phyloP scores from a whole-genome alignment of 352 stramenopile genomes.

The Phytophthora pluvialis region DNA sequence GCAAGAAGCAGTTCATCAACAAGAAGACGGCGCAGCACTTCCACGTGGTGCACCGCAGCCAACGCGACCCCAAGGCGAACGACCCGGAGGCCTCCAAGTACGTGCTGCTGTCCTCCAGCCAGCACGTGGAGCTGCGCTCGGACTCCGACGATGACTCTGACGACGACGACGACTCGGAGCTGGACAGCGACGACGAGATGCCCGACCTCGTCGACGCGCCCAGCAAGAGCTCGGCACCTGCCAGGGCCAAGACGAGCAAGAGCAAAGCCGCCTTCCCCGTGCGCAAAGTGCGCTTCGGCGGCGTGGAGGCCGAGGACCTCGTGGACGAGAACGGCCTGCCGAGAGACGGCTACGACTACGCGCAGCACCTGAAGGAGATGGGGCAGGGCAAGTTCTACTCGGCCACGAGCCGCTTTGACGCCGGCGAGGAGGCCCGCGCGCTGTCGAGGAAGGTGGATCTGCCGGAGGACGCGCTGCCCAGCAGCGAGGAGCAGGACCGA shows the following conservation, averaged over 20 bases:
- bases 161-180: conserved; percentile 38
- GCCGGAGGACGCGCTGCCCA: conserved; percentile 72
- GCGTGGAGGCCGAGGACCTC: conserved; percentile 68
- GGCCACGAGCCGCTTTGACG: conserved; percentile 68
- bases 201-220: conserved; percentile 49
- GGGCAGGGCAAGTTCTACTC: conserved; percentile 87
- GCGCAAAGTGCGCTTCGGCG: conserved; percentile 72
- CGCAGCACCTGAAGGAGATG: conserved; percentile 93
- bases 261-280: conserved; percentile 49
- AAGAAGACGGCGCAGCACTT: conserved; percentile 89
- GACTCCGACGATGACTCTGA: conserved; percentile 49
- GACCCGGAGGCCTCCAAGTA: conserved; percentile 87
- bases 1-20: conserved; percentile 89
- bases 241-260: conserved; percentile 26
- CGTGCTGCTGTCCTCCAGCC: conserved; percentile 74
- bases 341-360: conserved; percentile 94
- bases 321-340: conserved; percentile 90
- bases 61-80: conserved; percentile 81
- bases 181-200: conserved; percentile 64
- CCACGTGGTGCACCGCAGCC: conserved; percentile 86
- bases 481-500: conserved; percentile 72
- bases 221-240: not conserved
- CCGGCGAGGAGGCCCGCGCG: conserved; percentile 49
- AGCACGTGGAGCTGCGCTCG: conserved; percentile 64
- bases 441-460: conserved; percentile 70